These are phyloP conservation scores for Musa itinerans DNA, from an alignment of 176 grass and related monocot species.

Conservation along the genomic window DNA sequence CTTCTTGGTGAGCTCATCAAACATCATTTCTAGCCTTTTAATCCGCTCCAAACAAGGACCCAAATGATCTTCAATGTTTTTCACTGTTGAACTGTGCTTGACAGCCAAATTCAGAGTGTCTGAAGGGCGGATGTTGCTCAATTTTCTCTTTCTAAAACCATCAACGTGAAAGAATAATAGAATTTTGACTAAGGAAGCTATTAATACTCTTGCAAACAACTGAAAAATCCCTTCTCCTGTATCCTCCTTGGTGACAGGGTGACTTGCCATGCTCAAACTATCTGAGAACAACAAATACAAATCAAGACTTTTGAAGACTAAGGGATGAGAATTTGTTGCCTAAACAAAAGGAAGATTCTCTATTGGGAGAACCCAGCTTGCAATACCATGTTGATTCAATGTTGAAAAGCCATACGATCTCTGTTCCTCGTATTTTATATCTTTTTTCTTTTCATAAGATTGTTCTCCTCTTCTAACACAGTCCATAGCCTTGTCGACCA, in stretches of 20 bases:
- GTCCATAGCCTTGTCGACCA: conserved; percentile 86
- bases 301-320: conserved; percentile 27
- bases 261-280: conserved; percentile 1
- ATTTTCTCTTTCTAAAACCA: conserved; percentile 16
- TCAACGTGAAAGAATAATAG: conserved; percentile 42
- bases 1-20: conserved; percentile 53
- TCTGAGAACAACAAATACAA: conserved; percentile 9
- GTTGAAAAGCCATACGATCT: conserved; percentile 14
- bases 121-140: conserved; percentile 14
- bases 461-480: conserved; percentile 55
- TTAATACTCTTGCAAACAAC: conserved; percentile 33
- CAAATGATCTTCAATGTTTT: conserved; percentile 38
- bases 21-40: conserved; percentile 56
- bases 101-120: conserved; percentile 28
- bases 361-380: neutral
- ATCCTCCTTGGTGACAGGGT: neutral
- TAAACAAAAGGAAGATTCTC: neutral
- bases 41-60: conserved; percentile 54
- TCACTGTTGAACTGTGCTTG: conserved; percentile 30
- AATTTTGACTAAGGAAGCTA: conserved; percentile 34
- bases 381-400: conserved; percentile 37
- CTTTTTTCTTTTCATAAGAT: conserved; percentile 26
- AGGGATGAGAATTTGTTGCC: conserved; percentile 4
- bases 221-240: conserved; percentile 30
- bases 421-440: conserved; percentile 28